phyloP scores from a whole-genome alignment of 192 early-diverging fungal genomes.

The Backusella luteola region DNA sequence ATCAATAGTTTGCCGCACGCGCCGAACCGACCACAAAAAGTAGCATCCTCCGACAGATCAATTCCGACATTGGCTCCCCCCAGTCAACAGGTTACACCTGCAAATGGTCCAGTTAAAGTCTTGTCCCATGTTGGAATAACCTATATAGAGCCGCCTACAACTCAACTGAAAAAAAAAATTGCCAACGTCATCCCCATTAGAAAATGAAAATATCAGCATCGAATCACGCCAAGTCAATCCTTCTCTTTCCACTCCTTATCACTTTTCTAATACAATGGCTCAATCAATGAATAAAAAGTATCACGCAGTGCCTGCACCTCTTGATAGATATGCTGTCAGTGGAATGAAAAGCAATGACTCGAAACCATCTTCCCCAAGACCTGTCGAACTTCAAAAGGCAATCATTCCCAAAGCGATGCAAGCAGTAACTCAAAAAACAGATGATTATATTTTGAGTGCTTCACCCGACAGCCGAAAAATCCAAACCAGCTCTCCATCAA shows the following conservation, averaged over 20 bases:
- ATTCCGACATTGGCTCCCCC: not conserved
- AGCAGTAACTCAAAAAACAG: conserved; percentile 23
- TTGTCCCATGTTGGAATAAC: conserved; percentile 19
- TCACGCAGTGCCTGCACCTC: not conserved
- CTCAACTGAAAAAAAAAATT: not conserved
- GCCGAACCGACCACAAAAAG: conserved; percentile 6
- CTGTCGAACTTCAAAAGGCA: conserved; percentile 25
- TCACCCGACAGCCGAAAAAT: not conserved
- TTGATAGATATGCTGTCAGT: not conserved
- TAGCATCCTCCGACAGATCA: conserved; percentile 3
- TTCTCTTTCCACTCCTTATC: not conserved
- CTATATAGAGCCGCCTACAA: conserved; percentile 21
- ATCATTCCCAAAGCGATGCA: conserved; percentile 29
- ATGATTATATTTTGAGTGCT: conserved; percentile 13
- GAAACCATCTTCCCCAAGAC: conserved; percentile 18
- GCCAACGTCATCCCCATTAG: not conserved
- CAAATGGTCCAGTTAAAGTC: conserved; percentile 6
- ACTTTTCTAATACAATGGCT: not conserved
- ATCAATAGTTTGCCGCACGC: conserved; percentile 23
- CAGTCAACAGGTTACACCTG: not conserved
- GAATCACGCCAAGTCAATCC: not conserved
- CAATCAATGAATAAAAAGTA: not conserved
- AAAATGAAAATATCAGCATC: not conserved
- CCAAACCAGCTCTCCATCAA: not conserved
- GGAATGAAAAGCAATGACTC: conserved; percentile 4